These are phyloP conservation scores for Herpetomonas tarakana DNA, from an alignment of 208 protist species.

Conservation along the genomic window DNA sequence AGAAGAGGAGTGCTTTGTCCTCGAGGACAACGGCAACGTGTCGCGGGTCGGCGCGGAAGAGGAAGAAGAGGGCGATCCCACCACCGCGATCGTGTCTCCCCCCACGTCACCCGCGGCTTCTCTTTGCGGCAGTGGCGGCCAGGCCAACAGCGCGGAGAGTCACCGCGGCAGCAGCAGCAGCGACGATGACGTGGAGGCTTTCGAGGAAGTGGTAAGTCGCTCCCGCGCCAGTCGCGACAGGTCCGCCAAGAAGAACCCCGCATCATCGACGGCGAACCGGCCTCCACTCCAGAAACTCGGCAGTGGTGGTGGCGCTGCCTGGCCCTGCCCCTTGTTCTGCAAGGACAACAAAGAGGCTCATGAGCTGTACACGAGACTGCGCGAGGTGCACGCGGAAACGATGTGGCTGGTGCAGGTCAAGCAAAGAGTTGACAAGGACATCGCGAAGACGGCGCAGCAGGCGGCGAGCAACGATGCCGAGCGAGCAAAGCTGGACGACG, in stretches of 20 bases:
- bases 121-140: too few species aligned
- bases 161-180: too few species aligned
- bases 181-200: too few species aligned
- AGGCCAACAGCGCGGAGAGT: too few species aligned
- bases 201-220: not conserved
- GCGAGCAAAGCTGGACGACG: not conserved
- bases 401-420: not conserved
- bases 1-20: not conserved
- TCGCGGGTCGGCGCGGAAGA: slow-evolving; percentile 3
- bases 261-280: not conserved
- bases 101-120: too few species aligned
- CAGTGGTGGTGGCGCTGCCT: not conserved
- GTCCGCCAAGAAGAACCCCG: not conserved
- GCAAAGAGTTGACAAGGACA: not conserved
- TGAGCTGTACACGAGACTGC: not conserved
- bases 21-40: not conserved
- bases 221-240: not conserved
- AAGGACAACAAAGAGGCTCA: not conserved
- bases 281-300: not conserved
- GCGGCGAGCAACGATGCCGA: not conserved
- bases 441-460: not conserved
- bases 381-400: not conserved
- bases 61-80: not conserved
- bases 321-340: not conserved
- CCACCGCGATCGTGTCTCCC: too few species aligned